Percentiles rank a stretch among this genome's conserved stretches.
These are phyloP conservation scores for Aphanomyces cochlioides DNA, from an alignment of 352 stramenopile genomes.

Conservation along the genomic window DNA sequence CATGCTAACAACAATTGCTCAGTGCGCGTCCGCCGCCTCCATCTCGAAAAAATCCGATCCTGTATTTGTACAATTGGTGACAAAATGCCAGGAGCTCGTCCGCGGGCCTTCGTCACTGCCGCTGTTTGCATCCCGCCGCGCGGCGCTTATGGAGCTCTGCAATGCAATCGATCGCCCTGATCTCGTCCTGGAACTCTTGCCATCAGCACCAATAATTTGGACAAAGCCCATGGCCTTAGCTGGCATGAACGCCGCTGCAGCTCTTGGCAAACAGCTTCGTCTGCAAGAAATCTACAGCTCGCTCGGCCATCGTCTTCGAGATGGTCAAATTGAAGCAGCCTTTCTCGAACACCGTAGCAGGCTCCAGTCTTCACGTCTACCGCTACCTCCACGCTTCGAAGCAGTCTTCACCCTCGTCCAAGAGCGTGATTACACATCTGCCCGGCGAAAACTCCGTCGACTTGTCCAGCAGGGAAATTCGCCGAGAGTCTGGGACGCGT, in stretches of 20 bases:
- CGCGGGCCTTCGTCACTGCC: background rate
- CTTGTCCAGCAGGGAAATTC: no score
- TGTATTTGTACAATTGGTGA: no score
- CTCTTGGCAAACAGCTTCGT: background rate
- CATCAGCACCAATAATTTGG: background rate
- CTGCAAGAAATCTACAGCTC: background rate
- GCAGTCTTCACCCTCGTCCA: no score
- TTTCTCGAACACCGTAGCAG: no score
- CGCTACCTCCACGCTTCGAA: no score
- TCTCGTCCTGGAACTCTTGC: background rate
- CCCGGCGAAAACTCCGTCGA: no score
- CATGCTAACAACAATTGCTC: constrained; percentile 2
- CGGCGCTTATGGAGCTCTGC: background rate
- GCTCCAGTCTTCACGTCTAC: no score
- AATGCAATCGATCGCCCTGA: background rate
- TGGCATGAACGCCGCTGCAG: background rate
- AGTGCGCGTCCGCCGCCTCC: background rate
- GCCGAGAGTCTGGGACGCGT: no score
- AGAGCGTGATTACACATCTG: no score
- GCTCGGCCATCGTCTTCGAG: no score
- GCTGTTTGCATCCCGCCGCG: background rate
- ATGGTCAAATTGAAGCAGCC: no score
- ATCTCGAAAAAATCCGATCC: background rate
- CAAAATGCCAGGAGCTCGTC: no score
- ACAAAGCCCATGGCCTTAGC: background rate